Evolutionary conservation across 306 rosid species (phyloP).

Genomic region (Argentina anserina): DNA sequence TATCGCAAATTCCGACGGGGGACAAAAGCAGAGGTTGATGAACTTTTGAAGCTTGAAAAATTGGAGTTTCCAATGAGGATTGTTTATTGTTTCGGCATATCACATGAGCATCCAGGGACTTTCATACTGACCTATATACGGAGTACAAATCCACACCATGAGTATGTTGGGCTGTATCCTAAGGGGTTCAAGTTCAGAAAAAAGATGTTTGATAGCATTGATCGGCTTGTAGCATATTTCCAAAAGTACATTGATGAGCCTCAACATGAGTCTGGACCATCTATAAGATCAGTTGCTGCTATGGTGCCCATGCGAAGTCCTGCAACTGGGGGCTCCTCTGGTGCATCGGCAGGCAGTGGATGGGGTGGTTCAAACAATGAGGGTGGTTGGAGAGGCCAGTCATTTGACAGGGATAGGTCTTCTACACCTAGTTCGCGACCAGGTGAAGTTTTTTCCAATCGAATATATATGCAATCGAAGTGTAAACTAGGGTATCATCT

Average conservation of each 20-base stretch:
- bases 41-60: conserved; percentile 73
- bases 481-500: background rate
- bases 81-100: conserved; percentile 85
- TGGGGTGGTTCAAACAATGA: conserved; percentile 81
- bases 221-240: conserved; percentile 85
- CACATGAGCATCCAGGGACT: conserved; percentile 98
- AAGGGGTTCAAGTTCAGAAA: conserved; percentile 96
- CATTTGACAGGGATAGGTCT: conserved; percentile 75
- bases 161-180: conserved; percentile 94
- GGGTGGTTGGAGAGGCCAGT: conserved; percentile 82
- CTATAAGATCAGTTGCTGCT: conserved; percentile 96
- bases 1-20: conserved; percentile 90
- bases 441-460: conserved; percentile 40
- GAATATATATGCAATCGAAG: background rate
- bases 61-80: conserved; percentile 79
- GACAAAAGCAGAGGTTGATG: conserved; percentile 87
- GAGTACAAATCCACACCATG: conserved; percentile 95
- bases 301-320: conserved; percentile 99
- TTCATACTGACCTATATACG: conserved; percentile 81
- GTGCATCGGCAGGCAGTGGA: conserved; percentile 69
- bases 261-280: conserved; percentile 70
- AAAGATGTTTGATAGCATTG: conserved; percentile 94
- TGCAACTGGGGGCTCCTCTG: conserved; percentile 90
- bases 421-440: conserved; percentile 87
- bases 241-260: conserved; percentile 93